Conservation (phyloP, 441 rosid species). For the Sinapis alba region DNA sequence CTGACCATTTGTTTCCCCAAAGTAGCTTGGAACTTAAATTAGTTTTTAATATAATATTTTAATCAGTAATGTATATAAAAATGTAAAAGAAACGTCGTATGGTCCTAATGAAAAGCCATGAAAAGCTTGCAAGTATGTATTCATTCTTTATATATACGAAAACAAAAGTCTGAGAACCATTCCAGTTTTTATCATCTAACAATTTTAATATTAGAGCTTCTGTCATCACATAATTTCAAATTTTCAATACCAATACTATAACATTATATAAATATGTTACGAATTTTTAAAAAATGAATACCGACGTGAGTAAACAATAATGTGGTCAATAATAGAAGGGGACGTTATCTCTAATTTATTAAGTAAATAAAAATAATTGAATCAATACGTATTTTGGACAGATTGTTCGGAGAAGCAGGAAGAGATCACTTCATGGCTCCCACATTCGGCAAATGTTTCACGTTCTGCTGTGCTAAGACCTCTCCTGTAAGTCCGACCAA, state of each 20-base stretch:
- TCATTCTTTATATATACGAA: neutral
- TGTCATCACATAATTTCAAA: neutral
- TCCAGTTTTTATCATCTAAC: neutral
- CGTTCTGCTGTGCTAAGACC: constrained; percentile 38
- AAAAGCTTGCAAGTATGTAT: neutral
- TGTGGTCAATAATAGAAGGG: constrained; percentile 9
- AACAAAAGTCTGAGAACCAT: constrained; percentile 17
- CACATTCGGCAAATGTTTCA: constrained; percentile 35
- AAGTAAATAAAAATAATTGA: neutral
- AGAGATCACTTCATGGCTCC: constrained; percentile 35
- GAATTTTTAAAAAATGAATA: neutral
- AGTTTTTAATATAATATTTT: neutral
- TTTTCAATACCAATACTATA: neutral
- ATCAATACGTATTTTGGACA: constrained; percentile 5
- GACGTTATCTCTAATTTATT: neutral
- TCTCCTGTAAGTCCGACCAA: constrained; percentile 26
- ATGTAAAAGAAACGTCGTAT: neutral
- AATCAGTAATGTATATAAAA: neutral
- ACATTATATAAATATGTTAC: neutral
- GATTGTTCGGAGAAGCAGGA: constrained; percentile 6
- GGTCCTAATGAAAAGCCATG: constrained; percentile 2
- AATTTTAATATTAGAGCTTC: constrained; percentile 8
- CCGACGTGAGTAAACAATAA: constrained; percentile 8
- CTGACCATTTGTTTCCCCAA: constrained; percentile 9
- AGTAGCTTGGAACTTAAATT: neutral